phyloP scores from a whole-genome alignment of 495 filamentous ascomycete species.

The Cercophora samala region DNA sequence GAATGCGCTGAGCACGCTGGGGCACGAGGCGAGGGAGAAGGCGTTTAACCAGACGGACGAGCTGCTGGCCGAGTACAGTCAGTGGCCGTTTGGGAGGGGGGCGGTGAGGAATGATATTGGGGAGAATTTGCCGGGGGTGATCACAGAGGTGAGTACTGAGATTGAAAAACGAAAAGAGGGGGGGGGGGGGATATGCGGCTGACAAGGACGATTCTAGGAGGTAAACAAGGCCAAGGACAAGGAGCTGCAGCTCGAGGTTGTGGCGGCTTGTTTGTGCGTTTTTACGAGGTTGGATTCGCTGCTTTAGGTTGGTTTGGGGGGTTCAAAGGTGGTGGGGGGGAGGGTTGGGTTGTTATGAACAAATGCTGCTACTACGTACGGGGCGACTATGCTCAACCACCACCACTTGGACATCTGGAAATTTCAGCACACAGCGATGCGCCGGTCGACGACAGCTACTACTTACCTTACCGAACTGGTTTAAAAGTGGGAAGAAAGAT shows the following conservation, averaged over 20 bases:
- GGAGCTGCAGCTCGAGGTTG: constrained; percentile 94
- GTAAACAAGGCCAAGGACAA: constrained; percentile 80
- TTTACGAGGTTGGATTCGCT: constrained; percentile 95
- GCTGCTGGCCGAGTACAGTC: constrained; percentile 88
- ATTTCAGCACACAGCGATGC: neutral
- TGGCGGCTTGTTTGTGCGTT: constrained; percentile 92
- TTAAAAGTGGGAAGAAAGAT: neutral
- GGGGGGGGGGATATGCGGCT: neutral
- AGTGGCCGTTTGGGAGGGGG: constrained; percentile 89
- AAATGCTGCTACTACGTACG: too few species aligned
- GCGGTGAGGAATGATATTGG: constrained; percentile 76
- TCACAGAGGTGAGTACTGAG: constrained; percentile 58
- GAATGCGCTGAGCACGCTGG: constrained; percentile 89
- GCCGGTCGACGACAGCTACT: too few species aligned
- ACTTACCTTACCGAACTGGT: neutral
- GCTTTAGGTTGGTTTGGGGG: constrained; percentile 52
- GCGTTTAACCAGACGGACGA: constrained; percentile 98
- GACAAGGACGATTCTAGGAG: constrained; percentile 46
- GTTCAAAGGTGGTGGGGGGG: too few species aligned
- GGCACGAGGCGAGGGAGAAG: constrained; percentile 88
- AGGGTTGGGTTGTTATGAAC: neutral
- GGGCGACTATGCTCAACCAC: too few species aligned
- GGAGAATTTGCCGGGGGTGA: constrained; percentile 87
- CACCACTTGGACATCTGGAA: too few species aligned
- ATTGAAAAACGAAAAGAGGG: neutral